Conservation (phyloP, 176 grass and related monocot species). For the Aegilops speltoides region DNA sequence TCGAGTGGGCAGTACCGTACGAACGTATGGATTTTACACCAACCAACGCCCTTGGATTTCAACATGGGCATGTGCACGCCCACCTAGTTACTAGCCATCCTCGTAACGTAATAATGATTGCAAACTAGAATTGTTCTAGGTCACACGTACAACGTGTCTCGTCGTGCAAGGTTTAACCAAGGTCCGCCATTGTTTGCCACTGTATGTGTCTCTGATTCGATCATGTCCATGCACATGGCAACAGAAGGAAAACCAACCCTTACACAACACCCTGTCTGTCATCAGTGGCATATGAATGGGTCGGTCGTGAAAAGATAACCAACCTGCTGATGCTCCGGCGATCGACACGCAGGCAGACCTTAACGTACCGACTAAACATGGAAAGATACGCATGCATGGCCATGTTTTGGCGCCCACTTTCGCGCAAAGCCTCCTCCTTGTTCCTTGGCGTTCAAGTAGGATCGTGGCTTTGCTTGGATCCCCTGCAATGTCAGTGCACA, state of each 20-base stretch:
- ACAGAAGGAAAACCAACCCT: no score
- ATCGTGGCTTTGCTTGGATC: conserved; percentile 45
- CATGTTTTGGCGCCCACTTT: background rate
- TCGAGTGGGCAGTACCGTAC: background rate
- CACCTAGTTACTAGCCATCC: background rate
- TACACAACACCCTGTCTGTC: no score
- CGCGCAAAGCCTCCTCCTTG: background rate
- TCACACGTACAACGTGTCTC: background rate
- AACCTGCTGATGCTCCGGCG: background rate
- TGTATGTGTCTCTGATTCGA: no score
- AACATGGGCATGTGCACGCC: conserved; percentile 4
- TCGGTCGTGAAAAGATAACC: background rate
- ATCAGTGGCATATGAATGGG: background rate
- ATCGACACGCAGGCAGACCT: background rate
- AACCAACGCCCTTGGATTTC: background rate
- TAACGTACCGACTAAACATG: background rate
- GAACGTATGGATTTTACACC: background rate
- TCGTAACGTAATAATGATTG: background rate
- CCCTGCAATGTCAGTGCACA: conserved; percentile 51
- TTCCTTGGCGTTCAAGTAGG: conserved; percentile 30
- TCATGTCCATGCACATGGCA: background rate
- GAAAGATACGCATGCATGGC: background rate
- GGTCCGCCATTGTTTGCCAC: background rate
- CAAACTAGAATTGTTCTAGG: background rate
- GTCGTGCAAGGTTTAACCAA: background rate